Percentiles rank a stretch among this genome's conserved stretches.
These are phyloP conservation scores for Picea mariana DNA, from an alignment of 83 land plant species.

Conservation along the genomic window DNA sequence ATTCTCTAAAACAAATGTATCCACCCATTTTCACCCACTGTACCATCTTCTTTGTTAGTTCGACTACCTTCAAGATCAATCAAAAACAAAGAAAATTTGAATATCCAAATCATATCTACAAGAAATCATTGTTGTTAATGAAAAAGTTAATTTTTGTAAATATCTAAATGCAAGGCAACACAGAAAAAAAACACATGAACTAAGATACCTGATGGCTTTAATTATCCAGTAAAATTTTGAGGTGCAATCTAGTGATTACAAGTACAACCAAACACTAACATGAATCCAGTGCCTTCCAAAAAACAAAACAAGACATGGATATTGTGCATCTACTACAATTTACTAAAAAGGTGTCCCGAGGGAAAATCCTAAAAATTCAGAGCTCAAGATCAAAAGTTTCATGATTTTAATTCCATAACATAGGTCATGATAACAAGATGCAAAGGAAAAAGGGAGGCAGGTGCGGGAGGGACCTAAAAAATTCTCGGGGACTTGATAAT, in stretches of 20 bases:
- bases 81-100: too few relatives aligned
- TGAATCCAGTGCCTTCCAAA: not conserved
- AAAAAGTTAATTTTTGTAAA: not conserved
- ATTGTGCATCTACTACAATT: not conserved
- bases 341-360: not conserved
- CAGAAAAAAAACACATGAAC: too few relatives aligned
- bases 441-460: too few relatives aligned
- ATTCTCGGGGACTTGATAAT: too few relatives aligned
- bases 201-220: not conserved
- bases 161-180: not conserved
- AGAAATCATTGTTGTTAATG: not conserved
- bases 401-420: not conserved
- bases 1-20: constrained; percentile 89
- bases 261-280: not conserved
- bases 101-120: not conserved
- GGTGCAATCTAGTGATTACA: not conserved
- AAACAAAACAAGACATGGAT: not conserved
- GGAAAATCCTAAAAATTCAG: not conserved
- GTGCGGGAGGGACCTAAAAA: too few relatives aligned
- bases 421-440: not conserved
- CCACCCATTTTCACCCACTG: constrained; percentile 94
- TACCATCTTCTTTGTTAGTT: constrained; percentile 65
- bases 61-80: constrained; percentile 54
- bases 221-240: not conserved
- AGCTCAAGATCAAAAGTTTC: not conserved